These are phyloP conservation scores for Erythrobasidium hasegawianum DNA, from an alignment of 1,284 basidiomycete species.

Conservation along the genomic window DNA sequence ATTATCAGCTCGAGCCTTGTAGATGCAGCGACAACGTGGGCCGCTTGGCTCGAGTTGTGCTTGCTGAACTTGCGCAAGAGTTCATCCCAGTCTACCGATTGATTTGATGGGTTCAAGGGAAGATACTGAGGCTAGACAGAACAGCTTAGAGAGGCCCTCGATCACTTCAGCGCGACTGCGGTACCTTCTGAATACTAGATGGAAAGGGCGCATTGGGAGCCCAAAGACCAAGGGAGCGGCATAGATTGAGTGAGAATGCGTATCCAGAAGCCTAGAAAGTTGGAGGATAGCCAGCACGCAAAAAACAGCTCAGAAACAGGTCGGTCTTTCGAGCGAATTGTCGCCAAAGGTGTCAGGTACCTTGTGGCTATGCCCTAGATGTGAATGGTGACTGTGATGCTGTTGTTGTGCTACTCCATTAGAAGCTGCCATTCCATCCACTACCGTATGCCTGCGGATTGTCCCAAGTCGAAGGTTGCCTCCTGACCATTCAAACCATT, in stretches of 20 bases:
- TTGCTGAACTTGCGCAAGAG: constrained; percentile 48
- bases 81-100: constrained; percentile 44
- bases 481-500: no score
- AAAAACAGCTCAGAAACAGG: no score
- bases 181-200: constrained; percentile 21
- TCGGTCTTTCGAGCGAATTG: no score
- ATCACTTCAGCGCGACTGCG: background rate
- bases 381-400: no score
- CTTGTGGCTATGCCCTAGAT: no score
- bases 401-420: no score
- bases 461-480: no score
- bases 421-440: no score
- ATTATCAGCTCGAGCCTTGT: constrained; percentile 24
- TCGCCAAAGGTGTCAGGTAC: no score
- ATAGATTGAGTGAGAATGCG: constrained; percentile 30
- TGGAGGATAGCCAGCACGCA: no score
- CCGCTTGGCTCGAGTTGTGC: constrained; percentile 45
- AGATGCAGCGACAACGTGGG: constrained; percentile 11
- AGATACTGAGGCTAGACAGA: constrained; percentile 16
- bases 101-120: constrained; percentile 10
- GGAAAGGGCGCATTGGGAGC: constrained; percentile 18
- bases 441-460: no score
- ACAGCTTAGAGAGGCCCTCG: background rate
- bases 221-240: constrained; percentile 32
- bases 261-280: constrained; percentile 21